These are phyloP conservation scores for Marasmius tenuissimus DNA, from an alignment of 1,284 basidiomycete species.

Conservation along the genomic window DNA sequence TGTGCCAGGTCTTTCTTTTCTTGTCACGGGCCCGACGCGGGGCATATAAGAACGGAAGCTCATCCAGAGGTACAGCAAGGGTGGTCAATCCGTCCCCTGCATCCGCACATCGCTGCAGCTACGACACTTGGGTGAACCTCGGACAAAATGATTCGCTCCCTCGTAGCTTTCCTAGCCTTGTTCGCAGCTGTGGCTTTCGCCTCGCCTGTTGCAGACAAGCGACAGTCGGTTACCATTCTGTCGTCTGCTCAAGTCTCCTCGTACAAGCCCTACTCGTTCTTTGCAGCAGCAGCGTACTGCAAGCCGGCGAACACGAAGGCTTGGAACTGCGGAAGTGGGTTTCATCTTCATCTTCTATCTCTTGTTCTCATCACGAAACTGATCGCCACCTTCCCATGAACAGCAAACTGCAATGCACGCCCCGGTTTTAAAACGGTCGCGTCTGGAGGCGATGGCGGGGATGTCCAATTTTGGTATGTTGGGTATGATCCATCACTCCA, in stretches of 20 bases:
- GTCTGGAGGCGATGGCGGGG: constrained; percentile 49
- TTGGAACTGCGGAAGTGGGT: constrained; percentile 47
- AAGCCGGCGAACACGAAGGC: constrained; percentile 31
- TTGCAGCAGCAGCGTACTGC: constrained; percentile 46
- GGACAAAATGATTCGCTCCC: neutral
- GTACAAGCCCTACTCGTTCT: constrained; percentile 47
- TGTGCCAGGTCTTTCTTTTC: no score
- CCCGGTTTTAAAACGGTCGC: constrained; percentile 48
- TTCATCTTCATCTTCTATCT: neutral
- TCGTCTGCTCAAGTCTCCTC: constrained; percentile 38
- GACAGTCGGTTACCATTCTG: constrained; percentile 40
- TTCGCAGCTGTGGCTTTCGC: neutral
- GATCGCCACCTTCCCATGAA: neutral
- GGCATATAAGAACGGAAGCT: no score
- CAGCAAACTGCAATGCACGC: constrained; percentile 51
- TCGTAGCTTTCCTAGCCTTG: neutral
- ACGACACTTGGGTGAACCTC: no score
- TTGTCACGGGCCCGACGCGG: no score
- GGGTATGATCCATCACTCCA: constrained; percentile 33
- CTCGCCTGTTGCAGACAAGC: constrained; percentile 2
- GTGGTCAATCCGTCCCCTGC: no score
- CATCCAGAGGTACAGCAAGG: no score
- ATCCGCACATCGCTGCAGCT: no score
- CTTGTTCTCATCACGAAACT: constrained; percentile 7
- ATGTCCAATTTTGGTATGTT: constrained; percentile 45